Evolutionary conservation across 2,329 filamentous ascomycete species (phyloP).

Genomic region (Xylariaceae sp.): DNA sequence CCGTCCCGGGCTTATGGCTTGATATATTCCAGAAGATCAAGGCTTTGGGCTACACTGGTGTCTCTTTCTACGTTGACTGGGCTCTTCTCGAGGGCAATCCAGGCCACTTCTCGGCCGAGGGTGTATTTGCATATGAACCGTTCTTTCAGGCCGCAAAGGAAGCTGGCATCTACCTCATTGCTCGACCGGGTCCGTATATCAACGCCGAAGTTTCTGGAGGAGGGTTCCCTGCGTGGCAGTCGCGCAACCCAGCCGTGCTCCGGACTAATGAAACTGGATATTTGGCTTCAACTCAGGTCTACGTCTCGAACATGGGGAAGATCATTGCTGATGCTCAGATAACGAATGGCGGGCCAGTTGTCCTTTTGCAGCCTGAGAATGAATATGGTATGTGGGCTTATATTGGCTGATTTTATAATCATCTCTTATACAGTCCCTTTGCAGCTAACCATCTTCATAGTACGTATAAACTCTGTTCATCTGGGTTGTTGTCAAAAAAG

Average conservation of each 20-base stretch:
- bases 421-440: not conserved
- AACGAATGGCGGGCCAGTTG: slow-evolving; percentile 76
- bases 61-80: slow-evolving; percentile 80
- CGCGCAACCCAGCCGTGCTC: slow-evolving; percentile 60
- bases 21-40: slow-evolving; percentile 82
- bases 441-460: too few species aligned
- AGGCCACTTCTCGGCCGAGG: slow-evolving; percentile 65
- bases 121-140: slow-evolving; percentile 66
- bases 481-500: too few species aligned
- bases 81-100: slow-evolving; percentile 70
- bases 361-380: slow-evolving; percentile 77
- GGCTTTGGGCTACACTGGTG: slow-evolving; percentile 72
- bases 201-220: slow-evolving; percentile 71
- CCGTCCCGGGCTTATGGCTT: slow-evolving; percentile 50
- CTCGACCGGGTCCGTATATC: slow-evolving; percentile 66
- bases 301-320: slow-evolving; percentile 57
- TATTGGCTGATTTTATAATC: not conserved
- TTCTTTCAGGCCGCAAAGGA: slow-evolving; percentile 73
- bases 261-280: slow-evolving; percentile 61
- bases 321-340: slow-evolving; percentile 74
- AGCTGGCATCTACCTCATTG: slow-evolving; percentile 73
- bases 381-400: slow-evolving; percentile 51
- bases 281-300: slow-evolving; percentile 56
- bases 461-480: too few species aligned
- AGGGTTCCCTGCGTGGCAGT: slow-evolving; percentile 77